Percentiles rank a stretch among this genome's conserved stretches.
phyloP scores from a whole-genome alignment of 106 monocot genomes.

The Acorus gramineus region DNA sequence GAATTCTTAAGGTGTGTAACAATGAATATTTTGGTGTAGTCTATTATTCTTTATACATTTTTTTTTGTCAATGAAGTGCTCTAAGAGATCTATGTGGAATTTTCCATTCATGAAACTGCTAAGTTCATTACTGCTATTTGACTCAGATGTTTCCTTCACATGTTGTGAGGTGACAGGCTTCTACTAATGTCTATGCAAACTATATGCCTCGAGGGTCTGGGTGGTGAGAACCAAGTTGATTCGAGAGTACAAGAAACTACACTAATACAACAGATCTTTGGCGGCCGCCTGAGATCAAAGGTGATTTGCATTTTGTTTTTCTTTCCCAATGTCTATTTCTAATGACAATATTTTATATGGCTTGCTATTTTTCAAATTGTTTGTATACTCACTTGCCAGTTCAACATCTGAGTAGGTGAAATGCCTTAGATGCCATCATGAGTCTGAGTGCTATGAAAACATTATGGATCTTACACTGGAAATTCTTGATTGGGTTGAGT shows the following conservation, averaged over 20 bases:
- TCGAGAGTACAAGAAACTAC: constrained; percentile 80
- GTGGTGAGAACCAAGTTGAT: constrained; percentile 82
- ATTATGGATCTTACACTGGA: constrained; percentile 99
- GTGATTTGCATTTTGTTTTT: constrained; percentile 19
- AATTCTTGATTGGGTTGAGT: constrained; percentile 96
- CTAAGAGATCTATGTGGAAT: too few relatives aligned
- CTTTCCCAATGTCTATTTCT: neutral
- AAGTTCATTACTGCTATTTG: neutral
- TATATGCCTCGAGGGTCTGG: constrained; percentile 65
- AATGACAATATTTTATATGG: too few relatives aligned
- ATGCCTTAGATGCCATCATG: constrained; percentile 79
- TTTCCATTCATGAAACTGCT: too few relatives aligned
- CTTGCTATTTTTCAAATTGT: too few relatives aligned
- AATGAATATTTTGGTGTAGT: too few relatives aligned
- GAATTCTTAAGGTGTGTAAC: constrained; percentile 74
- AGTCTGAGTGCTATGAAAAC: constrained; percentile 87
- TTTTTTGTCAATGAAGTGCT: too few relatives aligned
- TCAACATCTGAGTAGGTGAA: constrained; percentile 49
- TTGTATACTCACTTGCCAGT: neutral
- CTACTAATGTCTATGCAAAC: constrained; percentile 91
- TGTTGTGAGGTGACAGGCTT: constrained; percentile 30
- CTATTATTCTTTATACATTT: too few relatives aligned
- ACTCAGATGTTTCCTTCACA: too few relatives aligned
- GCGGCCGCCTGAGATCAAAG: constrained; percentile 90
- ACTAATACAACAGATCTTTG: constrained; percentile 90